phyloP scores from a whole-genome alignment of 2,329 filamentous ascomycete species.

The Sclerotinia subarctica region DNA sequence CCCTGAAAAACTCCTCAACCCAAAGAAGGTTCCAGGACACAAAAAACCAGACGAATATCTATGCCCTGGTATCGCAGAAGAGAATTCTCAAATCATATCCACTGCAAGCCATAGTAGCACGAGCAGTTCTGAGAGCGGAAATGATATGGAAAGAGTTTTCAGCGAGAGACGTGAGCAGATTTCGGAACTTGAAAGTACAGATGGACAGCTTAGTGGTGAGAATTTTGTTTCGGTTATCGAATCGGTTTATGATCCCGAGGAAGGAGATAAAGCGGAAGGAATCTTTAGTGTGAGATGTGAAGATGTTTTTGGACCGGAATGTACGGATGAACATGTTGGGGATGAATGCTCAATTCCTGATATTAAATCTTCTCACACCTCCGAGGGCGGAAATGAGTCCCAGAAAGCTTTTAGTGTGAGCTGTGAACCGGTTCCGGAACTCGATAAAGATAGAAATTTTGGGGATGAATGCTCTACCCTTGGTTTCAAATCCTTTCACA shows the following conservation, averaged over 20 bases:
- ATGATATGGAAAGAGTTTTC: neutral
- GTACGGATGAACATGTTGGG: neutral
- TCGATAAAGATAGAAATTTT: neutral
- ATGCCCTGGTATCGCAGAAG: too few relatives aligned
- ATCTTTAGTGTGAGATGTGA: neutral
- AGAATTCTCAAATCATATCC: neutral
- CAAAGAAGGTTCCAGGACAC: neutral
- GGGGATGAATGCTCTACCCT: neutral
- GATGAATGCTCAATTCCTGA: neutral
- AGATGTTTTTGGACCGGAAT: neutral
- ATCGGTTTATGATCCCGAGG: neutral
- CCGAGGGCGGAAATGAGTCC: neutral
- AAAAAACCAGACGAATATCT: neutral
- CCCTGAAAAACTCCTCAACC: neutral
- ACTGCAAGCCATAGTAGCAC: neutral
- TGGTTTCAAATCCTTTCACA: neutral
- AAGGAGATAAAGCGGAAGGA: neutral
- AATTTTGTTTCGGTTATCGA: neutral
- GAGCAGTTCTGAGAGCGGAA: neutral
- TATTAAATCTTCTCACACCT: neutral
- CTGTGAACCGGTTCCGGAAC: neutral
- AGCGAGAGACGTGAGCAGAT: too few relatives aligned
- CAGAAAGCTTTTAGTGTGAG: too few relatives aligned
- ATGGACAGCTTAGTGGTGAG: neutral
- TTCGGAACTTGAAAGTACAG: neutral